Base-by-base conservation (phyloP, 2,329 filamentous ascomycete genomes). In the Claviceps sp. region DNA sequence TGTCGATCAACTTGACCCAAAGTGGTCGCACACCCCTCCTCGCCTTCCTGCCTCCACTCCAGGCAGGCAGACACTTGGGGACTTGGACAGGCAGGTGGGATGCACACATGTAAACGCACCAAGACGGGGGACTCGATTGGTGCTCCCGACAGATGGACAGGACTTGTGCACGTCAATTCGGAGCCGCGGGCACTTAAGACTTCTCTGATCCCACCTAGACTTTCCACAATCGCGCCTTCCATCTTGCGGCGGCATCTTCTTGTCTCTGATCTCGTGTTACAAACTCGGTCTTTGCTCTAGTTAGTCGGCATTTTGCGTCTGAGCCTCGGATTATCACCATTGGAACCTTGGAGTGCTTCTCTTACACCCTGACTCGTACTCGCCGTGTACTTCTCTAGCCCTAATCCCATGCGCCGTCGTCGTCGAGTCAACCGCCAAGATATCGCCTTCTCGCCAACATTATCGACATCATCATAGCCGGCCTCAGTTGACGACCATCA, bases 201-300 rank as follows among this genome's bases (percentile, higher is more conserved):
- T 71, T 73, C 72, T 75, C 74, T 77, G 76, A 78, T 78, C 76
- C 75, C 74, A 72, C 66, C 61, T 65, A 61, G 61, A 59, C 56
- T 57, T 42, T 56, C 62, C 55, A 60, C 64, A 59, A 56, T 60
- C 58, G 45, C 57, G 61, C 56, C 30, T 61, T 13, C 19, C 62
- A 65, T 61, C 62, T 66, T 61, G 53, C 64, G 54, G 57, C 52
- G 56, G 60, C 63, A 66, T 66, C 63, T 60, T 69, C 65, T 66
- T 68, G 62, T 65, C 60, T 66, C 56, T 68, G 61, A 69, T 65
- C 64, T 50, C 65, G 68, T 66, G 63, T 63, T 63, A 68, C 68
- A 68, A 65, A 72, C 71, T 73, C 71, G 70, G 66, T 68, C 67
- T 64, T 67, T 64, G 58, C 63, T 65, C 63, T 65, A 64, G 64